phyloP scores from a whole-genome alignment of 768 basidiomycete genomes.

The Udeniomyces megalosporus region DNA sequence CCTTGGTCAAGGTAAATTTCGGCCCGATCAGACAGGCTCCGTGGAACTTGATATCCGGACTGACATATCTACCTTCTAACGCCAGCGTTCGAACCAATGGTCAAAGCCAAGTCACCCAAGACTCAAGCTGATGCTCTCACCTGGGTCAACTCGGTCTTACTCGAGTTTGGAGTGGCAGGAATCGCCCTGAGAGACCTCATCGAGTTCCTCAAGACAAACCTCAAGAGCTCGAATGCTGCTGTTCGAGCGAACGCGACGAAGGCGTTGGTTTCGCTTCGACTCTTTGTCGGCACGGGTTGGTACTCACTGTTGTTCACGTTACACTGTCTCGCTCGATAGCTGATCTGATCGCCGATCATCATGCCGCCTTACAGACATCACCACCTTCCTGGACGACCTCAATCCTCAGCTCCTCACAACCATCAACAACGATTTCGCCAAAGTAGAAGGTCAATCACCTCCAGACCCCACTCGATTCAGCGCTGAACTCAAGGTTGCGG shows the following conservation, averaged over 20 bases:
- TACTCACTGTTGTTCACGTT: conserved; percentile 12
- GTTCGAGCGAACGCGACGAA: conserved; percentile 91
- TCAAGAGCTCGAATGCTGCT: conserved; percentile 85
- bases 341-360: too few relatives aligned
- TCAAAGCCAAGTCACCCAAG: conserved; percentile 94
- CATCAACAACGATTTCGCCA: conserved; percentile 82
- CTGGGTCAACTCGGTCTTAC: conserved; percentile 73
- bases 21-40: neutral
- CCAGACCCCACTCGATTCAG: conserved; percentile 67
- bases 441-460: conserved; percentile 56
- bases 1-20: conserved; percentile 59
- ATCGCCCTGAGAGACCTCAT: conserved; percentile 68
- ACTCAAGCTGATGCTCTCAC: conserved; percentile 75
- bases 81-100: conserved; percentile 76
- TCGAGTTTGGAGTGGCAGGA: conserved; percentile 82
- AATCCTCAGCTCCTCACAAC: conserved; percentile 85
- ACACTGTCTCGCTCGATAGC: too few relatives aligned
- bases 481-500: conserved; percentile 46
- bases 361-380: conserved; percentile 79
- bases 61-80: neutral
- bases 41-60: neutral
- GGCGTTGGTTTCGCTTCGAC: conserved; percentile 70
- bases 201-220: conserved; percentile 68
- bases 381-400: conserved; percentile 79
- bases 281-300: conserved; percentile 78